A percentile compares a stretch with the other conserved stretches of the same genome.
These are phyloP conservation scores for Leptographium flavum DNA, from an alignment of 2,329 filamentous ascomycete species.

Conservation along the genomic window DNA sequence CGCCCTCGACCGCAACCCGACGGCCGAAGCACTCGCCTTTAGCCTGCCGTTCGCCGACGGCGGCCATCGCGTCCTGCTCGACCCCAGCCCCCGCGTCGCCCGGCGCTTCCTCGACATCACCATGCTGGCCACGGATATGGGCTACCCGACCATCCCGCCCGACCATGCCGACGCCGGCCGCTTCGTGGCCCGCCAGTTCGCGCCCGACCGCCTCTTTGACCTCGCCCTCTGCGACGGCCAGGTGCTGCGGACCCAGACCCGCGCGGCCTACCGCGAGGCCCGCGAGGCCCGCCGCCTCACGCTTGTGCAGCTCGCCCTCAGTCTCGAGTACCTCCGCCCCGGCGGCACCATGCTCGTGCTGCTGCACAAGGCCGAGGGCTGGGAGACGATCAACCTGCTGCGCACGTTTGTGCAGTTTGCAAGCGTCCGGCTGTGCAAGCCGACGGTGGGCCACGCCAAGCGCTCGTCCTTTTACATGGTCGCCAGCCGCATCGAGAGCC, in stretches of 20 bases:
- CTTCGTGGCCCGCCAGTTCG: slow-evolving; percentile 11
- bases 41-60: slow-evolving; percentile 25
- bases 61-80: slow-evolving; percentile 24
- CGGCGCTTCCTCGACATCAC: slow-evolving; percentile 29
- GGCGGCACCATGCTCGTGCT: slow-evolving; percentile 37
- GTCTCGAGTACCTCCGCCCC: slow-evolving; percentile 26
- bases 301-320: slow-evolving; percentile 26
- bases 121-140: slow-evolving; percentile 35
- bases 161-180: slow-evolving; percentile 17
- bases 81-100: slow-evolving; percentile 6
- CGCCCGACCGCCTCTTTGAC: slow-evolving; percentile 29
- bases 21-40: slow-evolving; percentile 21
- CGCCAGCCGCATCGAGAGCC: slow-evolving; percentile 25
- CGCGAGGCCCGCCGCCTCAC: slow-evolving; percentile 23
- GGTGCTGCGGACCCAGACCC: slow-evolving; percentile 25
- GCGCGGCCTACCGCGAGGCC: slow-evolving; percentile 17
- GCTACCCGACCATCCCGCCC: slow-evolving; percentile 16
- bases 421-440: slow-evolving; percentile 29
- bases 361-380: slow-evolving; percentile 31
- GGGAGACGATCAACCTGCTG: slow-evolving; percentile 22
- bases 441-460: slow-evolving; percentile 21
- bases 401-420: slow-evolving; percentile 27
- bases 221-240: slow-evolving; percentile 34
- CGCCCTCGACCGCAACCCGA: slow-evolving; percentile 21
- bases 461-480: slow-evolving; percentile 39